phyloP scores from a whole-genome alignment of 495 filamentous ascomycete species.

The Xylaria telfairii region DNA sequence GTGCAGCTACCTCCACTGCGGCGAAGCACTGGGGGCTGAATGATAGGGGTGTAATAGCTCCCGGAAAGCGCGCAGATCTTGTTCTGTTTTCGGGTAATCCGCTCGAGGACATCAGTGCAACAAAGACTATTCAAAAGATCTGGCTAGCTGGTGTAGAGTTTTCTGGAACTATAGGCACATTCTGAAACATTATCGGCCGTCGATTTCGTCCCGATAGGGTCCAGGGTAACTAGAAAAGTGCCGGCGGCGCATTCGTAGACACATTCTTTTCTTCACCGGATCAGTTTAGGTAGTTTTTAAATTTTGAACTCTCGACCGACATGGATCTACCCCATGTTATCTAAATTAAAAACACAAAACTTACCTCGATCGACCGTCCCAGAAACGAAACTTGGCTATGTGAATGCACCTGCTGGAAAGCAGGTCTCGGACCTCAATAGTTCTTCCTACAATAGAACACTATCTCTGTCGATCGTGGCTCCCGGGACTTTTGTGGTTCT shows the following conservation, averaged over 20 bases:
- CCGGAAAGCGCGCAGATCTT: constrained; percentile 44
- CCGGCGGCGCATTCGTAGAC: neutral
- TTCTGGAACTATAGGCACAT: constrained; percentile 4
- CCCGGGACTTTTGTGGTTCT: too few relatives aligned
- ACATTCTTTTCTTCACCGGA: neutral
- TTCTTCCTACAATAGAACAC: too few relatives aligned
- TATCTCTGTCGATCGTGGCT: too few relatives aligned
- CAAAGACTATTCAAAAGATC: constrained; percentile 32
- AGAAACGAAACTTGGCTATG: too few relatives aligned
- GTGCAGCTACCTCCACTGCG: constrained; percentile 3
- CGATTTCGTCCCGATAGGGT: neutral
- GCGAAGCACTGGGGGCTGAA: constrained; percentile 11
- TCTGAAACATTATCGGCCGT: neutral
- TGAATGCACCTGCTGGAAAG: too few relatives aligned
- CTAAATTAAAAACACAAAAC: neutral
- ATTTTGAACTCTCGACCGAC: neutral
- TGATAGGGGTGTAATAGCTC: constrained; percentile 42
- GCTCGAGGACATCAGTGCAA: constrained; percentile 38
- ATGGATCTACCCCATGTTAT: neutral
- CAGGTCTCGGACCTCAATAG: too few relatives aligned
- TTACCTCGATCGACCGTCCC: too few relatives aligned
- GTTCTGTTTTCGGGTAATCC: constrained; percentile 46
- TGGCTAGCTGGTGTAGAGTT: constrained; percentile 41
- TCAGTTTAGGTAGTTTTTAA: neutral
- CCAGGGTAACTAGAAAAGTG: neutral